These are phyloP conservation scores for Monosporozyma solicola DNA, from an alignment of 805 yeast genomes.

Conservation along the genomic window DNA sequence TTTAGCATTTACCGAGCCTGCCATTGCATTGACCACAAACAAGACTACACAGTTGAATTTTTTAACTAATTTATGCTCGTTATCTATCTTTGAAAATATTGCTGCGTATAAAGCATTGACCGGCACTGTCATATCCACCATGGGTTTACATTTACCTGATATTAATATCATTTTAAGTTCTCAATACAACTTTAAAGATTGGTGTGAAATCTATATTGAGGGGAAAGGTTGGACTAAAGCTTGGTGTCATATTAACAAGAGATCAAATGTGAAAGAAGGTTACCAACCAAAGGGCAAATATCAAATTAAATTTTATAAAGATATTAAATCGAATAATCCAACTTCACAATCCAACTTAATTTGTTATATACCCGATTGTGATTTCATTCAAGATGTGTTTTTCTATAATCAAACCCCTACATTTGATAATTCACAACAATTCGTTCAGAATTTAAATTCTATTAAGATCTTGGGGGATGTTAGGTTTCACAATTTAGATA, in stretches of 20 bases:
- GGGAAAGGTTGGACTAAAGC: constrained; percentile 27
- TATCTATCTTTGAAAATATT: constrained; percentile 21
- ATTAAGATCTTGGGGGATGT: constrained; percentile 21
- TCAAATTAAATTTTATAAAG: constrained; percentile 24
- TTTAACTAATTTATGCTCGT: constrained; percentile 8
- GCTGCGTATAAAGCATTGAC: constrained; percentile 23
- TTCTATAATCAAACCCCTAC: constrained; percentile 12
- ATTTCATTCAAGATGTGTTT: constrained; percentile 22
- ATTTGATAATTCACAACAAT: background rate
- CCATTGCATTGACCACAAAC: constrained; percentile 2
- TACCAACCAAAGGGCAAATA: constrained; percentile 16
- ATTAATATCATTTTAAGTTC: constrained; percentile 23
- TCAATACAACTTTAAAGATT: constrained; percentile 26
- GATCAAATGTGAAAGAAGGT: background rate
- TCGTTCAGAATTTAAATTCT: constrained; percentile 10
- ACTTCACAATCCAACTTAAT: constrained; percentile 19
- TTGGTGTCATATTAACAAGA: constrained; percentile 28
- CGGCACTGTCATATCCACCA: constrained; percentile 20
- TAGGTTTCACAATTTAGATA: constrained; percentile 4
- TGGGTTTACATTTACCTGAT: constrained; percentile 23
- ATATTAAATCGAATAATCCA: constrained; percentile 18
- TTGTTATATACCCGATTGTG: constrained; percentile 25
- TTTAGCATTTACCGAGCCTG: constrained; percentile 5
- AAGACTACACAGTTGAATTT: background rate
- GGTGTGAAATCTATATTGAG: constrained; percentile 27